phyloP scores from a whole-genome alignment of 257 asterid species.

The Solanum pinnatisectum region DNA sequence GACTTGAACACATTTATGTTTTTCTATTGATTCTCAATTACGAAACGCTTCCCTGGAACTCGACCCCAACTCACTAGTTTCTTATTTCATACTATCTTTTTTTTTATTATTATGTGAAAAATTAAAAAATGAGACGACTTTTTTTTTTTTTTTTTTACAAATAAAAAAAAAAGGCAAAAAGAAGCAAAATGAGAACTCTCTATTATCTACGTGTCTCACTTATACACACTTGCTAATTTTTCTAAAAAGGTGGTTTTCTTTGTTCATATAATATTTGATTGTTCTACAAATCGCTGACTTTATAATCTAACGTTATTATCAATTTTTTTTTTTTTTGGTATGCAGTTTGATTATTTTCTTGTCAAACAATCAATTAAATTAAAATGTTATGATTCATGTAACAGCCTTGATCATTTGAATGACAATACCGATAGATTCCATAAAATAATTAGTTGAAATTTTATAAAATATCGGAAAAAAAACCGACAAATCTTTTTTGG shows the following conservation, averaged over 20 bases:
- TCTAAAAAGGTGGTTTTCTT: neutral
- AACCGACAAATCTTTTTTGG: slow-evolving; percentile 46
- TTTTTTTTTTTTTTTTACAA: neutral
- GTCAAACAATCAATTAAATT: neutral
- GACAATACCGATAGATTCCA: neutral
- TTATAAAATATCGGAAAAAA: slow-evolving; percentile 5
- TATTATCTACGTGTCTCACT: neutral
- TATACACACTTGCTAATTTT: neutral
- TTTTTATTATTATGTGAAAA: neutral
- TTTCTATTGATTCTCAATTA: too few species aligned
- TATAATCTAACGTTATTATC: neutral
- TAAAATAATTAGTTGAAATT: neutral
- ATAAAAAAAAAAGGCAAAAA: neutral
- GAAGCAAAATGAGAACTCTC: neutral
- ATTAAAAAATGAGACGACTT: neutral
- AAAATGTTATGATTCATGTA: neutral
- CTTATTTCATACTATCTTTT: neutral
- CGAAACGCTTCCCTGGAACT: too few species aligned
- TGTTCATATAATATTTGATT: neutral
- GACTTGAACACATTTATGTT: too few species aligned
- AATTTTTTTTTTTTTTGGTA: neutral
- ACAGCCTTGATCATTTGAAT: neutral
- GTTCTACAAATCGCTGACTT: neutral
- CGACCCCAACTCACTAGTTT: too few species aligned
- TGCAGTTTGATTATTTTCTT: neutral